Evolutionary conservation across 2,329 filamentous ascomycete species (phyloP).

Genomic region (Paecilomyces niveus): DNA sequence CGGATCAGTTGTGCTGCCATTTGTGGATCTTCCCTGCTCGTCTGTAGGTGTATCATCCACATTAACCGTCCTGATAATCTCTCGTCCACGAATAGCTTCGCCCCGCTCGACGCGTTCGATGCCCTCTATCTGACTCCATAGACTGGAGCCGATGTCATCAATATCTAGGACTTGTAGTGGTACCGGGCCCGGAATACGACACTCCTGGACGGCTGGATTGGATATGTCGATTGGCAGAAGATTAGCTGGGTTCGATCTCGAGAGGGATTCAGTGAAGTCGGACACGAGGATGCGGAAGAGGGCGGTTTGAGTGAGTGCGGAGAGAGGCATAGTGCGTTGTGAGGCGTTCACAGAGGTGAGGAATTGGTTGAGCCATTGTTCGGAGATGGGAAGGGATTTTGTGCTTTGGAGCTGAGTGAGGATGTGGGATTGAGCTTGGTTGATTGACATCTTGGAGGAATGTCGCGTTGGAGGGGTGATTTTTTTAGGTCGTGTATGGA

Average conservation of each 20-base stretch:
- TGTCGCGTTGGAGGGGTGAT: neutral
- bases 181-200: conserved; percentile 53
- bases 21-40: conserved; percentile 19
- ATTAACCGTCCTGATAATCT: conserved; percentile 68
- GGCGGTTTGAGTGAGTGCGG: conserved; percentile 69
- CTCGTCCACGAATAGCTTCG: conserved; percentile 56
- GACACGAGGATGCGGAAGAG: conserved; percentile 71
- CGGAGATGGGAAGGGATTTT: conserved; percentile 50
- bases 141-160: conserved; percentile 70
- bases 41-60: conserved; percentile 39
- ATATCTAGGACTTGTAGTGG: conserved; percentile 79
- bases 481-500: neutral
- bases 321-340: conserved; percentile 53
- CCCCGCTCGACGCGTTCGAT: conserved; percentile 47
- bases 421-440: conserved; percentile 25
- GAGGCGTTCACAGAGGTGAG: conserved; percentile 47
- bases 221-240: conserved; percentile 54
- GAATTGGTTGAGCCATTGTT: conserved; percentile 59
- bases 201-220: conserved; percentile 49
- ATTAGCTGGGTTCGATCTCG: conserved; percentile 37
- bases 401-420: conserved; percentile 48
- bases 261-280: conserved; percentile 62
- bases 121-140: conserved; percentile 82
- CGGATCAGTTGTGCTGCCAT: conserved; percentile 8
- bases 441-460: neutral